Base-by-base conservation (phyloP, 2,329 filamentous ascomycete genomes). In the Penicillium sclerotiorum region DNA sequence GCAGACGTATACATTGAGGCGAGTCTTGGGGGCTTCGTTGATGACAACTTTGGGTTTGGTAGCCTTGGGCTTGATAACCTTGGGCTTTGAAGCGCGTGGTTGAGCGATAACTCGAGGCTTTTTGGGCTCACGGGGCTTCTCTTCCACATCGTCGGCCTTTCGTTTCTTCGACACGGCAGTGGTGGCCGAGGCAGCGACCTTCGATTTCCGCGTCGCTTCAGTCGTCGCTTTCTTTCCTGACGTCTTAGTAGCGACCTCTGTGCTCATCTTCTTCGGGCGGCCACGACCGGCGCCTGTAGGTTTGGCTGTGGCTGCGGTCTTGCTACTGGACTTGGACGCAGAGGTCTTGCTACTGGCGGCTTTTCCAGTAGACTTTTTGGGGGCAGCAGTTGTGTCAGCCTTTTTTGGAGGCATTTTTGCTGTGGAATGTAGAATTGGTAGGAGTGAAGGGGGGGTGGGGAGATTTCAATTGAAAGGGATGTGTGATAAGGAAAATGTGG, bases 1-100 rank as follows among this genome's bases (percentile, higher is more conserved):
- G 61, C 90, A 93, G 45, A 92, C 87, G 64, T 86, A 93, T 51
- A 94, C 77, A 63, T 92, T 84, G 50, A 94, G 79, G 22, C 62
- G 63, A 30, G 64, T 56, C 13, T 63, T 69, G 6, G 87, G 87
- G 13, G 80, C 76, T 20, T 80, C 67, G 68, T 90, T 91, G 73
- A 89, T 83, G 52, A 80, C 65, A 23, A 65, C 58, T 59, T 63
- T 72, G n/a, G 53, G 54, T 57, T 67, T 71, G 33, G 78, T 64
- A n/a, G 60, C 55, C 56, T 60, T 70, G 8, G 49, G 55, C 56
- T 68, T 73, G 32, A 78, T 65, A 20, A 60, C 53, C 56, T 60
- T 70, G 6, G 50, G 55, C 56, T 68, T 73, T 23, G 59, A 59
- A 53, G 63, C 67, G 20, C 56, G 56, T 17, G 52, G 45, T 23